These are phyloP conservation scores for Rhodotorula kratochvilovae DNA, from an alignment of 768 basidiomycete species.

Conservation along the genomic window DNA sequence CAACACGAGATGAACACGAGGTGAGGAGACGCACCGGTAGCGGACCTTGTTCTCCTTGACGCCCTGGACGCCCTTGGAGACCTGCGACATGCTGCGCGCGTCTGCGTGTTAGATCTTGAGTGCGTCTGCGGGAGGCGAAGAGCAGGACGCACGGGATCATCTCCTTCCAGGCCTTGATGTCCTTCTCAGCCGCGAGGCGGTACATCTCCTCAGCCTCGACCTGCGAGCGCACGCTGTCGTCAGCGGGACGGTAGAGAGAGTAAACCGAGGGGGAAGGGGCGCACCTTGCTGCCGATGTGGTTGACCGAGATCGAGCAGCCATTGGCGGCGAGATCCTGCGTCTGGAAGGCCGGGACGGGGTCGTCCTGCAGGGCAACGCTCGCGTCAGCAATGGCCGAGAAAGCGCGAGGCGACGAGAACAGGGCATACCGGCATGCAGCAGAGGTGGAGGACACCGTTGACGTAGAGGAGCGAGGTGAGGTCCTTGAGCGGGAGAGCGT, in stretches of 20 bases:
- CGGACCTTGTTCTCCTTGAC: conserved; percentile 36
- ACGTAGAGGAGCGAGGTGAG: conserved; percentile 56
- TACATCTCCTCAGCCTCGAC: conserved; percentile 58
- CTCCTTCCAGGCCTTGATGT: conserved; percentile 45
- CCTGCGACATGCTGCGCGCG: conserved; percentile 33
- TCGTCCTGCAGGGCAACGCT: no score
- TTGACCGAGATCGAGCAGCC: conserved; percentile 44
- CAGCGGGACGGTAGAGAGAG: conserved; percentile 19
- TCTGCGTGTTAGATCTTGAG: conserved; percentile 6
- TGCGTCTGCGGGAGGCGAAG: neutral
- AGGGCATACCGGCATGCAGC: conserved; percentile 46
- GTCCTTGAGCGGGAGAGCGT: conserved; percentile 53
- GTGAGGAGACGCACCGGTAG: conserved; percentile 28
- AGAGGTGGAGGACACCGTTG: conserved; percentile 56
- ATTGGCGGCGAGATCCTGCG: conserved; percentile 37
- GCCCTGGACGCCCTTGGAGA: conserved; percentile 28
- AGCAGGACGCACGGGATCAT: neutral
- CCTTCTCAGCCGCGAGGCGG: conserved; percentile 57
- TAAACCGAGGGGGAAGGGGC: no score
- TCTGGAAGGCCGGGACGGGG: conserved; percentile 29
- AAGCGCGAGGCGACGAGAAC: no score
- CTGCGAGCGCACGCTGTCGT: no score
- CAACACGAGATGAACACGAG: neutral
- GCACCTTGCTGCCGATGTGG: conserved; percentile 56
- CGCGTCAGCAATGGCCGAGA: no score